Conservation (phyloP, 768 basidiomycete species). For the Tulasnella sp. region DNA sequence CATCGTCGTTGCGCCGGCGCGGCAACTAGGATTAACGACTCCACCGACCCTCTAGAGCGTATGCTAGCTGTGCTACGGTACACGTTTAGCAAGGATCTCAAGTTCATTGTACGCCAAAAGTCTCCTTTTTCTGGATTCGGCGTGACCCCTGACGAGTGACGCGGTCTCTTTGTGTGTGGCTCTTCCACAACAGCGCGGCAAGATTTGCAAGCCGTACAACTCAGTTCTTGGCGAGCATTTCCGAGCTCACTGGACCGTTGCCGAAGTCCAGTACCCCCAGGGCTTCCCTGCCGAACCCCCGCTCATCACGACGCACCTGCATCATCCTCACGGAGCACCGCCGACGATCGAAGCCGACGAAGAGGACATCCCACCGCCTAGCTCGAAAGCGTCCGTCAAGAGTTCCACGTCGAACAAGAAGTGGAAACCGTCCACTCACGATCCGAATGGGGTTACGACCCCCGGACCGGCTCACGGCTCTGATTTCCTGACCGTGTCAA, state of each 20-base stretch:
- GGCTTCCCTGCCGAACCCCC: conserved; percentile 36
- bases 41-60: conserved; percentile 81
- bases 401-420: conserved; percentile 13
- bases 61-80: conserved; percentile 90
- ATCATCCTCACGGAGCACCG: conserved; percentile 9
- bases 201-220: conserved; percentile 89
- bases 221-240: conserved; percentile 84
- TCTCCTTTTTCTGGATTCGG: background rate
- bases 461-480: background rate
- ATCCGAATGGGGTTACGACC: background rate
- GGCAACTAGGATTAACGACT: conserved; percentile 70
- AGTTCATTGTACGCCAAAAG: conserved; percentile 60
- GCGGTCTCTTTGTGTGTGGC: background rate
- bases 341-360: background rate
- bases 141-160: background rate
- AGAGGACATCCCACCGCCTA: background rate
- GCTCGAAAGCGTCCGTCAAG: conserved; percentile 13
- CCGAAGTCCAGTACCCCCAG: conserved; percentile 44
- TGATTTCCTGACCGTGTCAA: conserved; percentile 1
- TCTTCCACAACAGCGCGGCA: conserved; percentile 50
- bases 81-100: conserved; percentile 86
- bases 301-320: conserved; percentile 14
- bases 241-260: conserved; percentile 74
- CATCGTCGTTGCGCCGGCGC: background rate
- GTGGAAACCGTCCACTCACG: background rate